phyloP scores from a whole-genome alignment of 768 basidiomycete genomes.

The Lepiota venenata region DNA sequence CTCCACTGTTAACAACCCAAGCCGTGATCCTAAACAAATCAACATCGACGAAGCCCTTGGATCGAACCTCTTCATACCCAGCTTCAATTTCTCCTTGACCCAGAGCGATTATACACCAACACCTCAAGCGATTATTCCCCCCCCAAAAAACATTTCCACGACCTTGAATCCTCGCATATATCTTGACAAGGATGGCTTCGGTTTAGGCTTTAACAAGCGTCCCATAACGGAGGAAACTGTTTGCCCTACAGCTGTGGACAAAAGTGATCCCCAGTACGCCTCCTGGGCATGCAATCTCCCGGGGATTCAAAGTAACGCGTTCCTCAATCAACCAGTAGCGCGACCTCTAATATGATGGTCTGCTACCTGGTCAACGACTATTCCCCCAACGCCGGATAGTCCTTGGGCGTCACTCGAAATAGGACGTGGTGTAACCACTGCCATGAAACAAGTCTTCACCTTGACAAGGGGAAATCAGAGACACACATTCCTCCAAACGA shows the following conservation, averaged over 20 bases:
- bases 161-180: slow-evolving; percentile 18
- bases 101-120: slow-evolving; percentile 2
- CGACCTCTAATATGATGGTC: slow-evolving; percentile 17
- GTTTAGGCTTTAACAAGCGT: slow-evolving; percentile 12
- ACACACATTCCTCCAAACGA: too few relatives aligned
- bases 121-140: slow-evolving; percentile 6
- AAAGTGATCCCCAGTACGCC: background rate
- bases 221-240: background rate
- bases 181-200: slow-evolving; percentile 18
- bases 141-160: too few relatives aligned
- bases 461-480: too few relatives aligned
- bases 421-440: slow-evolving; percentile 13
- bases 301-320: slow-evolving; percentile 11
- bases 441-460: slow-evolving; percentile 13
- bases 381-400: slow-evolving; percentile 16
- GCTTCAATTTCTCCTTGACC: slow-evolving; percentile 16
- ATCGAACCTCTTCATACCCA: slow-evolving; percentile 13
- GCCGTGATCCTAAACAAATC: slow-evolving; percentile 3
- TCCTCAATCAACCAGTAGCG: slow-evolving; percentile 2
- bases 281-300: slow-evolving; percentile 12
- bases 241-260: background rate
- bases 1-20: slow-evolving; percentile 13
- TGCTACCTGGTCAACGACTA: too few relatives aligned
- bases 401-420: slow-evolving; percentile 13
- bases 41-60: slow-evolving; percentile 14